Evolutionary conservation across 2,329 filamentous ascomycete species (phyloP).

Genomic region (Microcera coccophila): DNA sequence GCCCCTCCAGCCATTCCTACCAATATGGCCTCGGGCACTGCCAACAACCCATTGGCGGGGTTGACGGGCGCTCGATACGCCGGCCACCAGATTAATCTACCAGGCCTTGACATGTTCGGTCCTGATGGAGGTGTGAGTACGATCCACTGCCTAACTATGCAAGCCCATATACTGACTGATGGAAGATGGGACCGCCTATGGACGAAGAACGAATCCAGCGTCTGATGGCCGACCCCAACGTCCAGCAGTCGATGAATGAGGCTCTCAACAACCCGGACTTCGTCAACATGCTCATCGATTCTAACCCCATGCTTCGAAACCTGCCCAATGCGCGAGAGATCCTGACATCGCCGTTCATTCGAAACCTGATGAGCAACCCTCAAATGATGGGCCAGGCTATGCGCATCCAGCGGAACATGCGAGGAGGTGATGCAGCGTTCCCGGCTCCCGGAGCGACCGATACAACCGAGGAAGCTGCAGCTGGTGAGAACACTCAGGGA

Average conservation of each 20-base stretch:
- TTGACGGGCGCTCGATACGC: slow-evolving; percentile 92
- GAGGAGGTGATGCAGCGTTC: slow-evolving; percentile 59
- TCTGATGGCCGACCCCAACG: slow-evolving; percentile 84
- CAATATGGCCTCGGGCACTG: slow-evolving; percentile 78
- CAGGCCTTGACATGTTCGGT: slow-evolving; percentile 83
- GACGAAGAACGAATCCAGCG: slow-evolving; percentile 73
- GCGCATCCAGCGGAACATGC: slow-evolving; percentile 73
- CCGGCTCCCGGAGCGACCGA: slow-evolving; percentile 90
- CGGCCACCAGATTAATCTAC: slow-evolving; percentile 77
- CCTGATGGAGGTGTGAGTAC: slow-evolving; percentile 84
- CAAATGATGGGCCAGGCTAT: slow-evolving; percentile 77
- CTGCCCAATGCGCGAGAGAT: slow-evolving; percentile 77
- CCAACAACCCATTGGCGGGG: slow-evolving; percentile 84
- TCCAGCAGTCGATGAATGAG: slow-evolving; percentile 86
- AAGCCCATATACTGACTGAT: slow-evolving; percentile 6
- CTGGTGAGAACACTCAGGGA: slow-evolving; percentile 31
- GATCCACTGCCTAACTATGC: neutral
- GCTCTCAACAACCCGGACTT: slow-evolving; percentile 93
- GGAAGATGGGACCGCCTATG: slow-evolving; percentile 84
- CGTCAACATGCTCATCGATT: slow-evolving; percentile 89
- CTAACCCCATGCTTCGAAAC: slow-evolving; percentile 76
- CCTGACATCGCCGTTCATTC: slow-evolving; percentile 82
- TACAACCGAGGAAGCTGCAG: slow-evolving; percentile 56
- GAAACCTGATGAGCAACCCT: slow-evolving; percentile 90
- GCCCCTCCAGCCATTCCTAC: slow-evolving; percentile 52